Conservation (phyloP, 2,329 filamentous ascomycete genomes). For the Aspergillus ruber region DNA sequence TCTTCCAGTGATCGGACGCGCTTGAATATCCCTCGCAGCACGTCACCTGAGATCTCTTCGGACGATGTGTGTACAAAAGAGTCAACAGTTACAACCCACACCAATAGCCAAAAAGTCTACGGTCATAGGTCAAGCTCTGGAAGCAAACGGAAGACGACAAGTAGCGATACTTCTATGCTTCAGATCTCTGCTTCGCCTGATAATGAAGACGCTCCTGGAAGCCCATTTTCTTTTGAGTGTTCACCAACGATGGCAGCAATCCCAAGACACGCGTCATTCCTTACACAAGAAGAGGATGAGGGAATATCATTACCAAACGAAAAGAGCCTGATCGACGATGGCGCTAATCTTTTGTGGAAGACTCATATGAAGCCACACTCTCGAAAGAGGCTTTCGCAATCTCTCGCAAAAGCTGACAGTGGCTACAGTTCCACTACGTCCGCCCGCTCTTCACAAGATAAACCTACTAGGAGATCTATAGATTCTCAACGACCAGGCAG, state of each 20-base stretch:
- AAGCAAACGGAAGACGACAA: not conserved
- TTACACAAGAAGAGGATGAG: constrained; percentile 12
- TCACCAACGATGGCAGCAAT: constrained; percentile 18
- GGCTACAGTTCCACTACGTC: constrained; percentile 35
- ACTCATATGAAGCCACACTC: constrained; percentile 5
- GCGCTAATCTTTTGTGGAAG: constrained; percentile 9
- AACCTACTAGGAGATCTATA: constrained; percentile 17
- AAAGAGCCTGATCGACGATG: constrained; percentile 10
- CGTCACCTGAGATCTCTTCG: constrained; percentile 11
- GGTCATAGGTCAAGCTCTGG: not conserved
- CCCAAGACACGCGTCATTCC: constrained; percentile 7
- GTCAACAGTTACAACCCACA: not conserved
- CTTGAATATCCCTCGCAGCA: constrained; percentile 9
- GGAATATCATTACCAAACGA: constrained; percentile 14
- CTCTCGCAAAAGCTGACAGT: constrained; percentile 30
- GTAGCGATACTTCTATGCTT: constrained; percentile 6
- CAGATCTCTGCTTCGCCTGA: constrained; percentile 14
- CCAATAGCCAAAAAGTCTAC: not conserved
- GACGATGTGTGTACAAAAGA: constrained; percentile 3
- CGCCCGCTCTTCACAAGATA: constrained; percentile 20
- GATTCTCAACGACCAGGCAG: constrained; percentile 19
- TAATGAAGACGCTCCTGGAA: constrained; percentile 20
- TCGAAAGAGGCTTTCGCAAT: constrained; percentile 14
- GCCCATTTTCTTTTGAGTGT: constrained; percentile 30
- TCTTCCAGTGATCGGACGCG: constrained; percentile 29